Evolutionary conservation across 2,329 filamentous ascomycete species (phyloP), one percentile per base, ranked within the genome.

Genomic region (Camptophora hylomeconis): DNA sequence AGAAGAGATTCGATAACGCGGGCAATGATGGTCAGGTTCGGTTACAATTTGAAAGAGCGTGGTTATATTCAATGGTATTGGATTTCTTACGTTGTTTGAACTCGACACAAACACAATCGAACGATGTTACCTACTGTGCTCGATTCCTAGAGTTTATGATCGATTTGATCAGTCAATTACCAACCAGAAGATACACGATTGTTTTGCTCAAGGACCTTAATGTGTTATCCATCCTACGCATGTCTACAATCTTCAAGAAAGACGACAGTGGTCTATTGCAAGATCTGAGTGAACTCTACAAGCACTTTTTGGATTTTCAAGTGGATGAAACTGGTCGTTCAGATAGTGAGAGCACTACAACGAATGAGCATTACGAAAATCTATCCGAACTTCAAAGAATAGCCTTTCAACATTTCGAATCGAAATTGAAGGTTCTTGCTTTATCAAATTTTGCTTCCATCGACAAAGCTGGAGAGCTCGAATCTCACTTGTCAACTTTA

Each of bases 101-200:
- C 49, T 17, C 45, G 8, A 53, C 53, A 10, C 5, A 41, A 36
- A 10, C 37, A 40, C 17, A 43, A 48, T 32, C 46, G 53, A 38
- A 53, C 54, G 77, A 84, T 17, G 74, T 80, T 41, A 52, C 84
- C 12, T 98, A 94, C 53, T 92, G 83, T 50, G 87, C 95, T 54
- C 72, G 86, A n/a, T 87, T 95, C 39, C 57, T 89, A 28, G 89
- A 98, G 53, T 77, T 98, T 28, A 62, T 98, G 26, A 77, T 80
- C 6, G 89, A 98, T 50, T 60, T 98, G 12, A 75, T 92, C 51
- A 94, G 87, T 46, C 89, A 98, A 52, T 63, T 95, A 26, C 89
- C 89, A 0, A 98, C 92, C 3, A 69, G 89, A 44, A 74, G 89
- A 53, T 95, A 95, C 51, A 81, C 92, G 49, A 94, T 94, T 52